Base-by-base conservation (phyloP, 2,329 filamentous ascomycete species). In the Arthrobotrys pseudoclavata region DNA sequence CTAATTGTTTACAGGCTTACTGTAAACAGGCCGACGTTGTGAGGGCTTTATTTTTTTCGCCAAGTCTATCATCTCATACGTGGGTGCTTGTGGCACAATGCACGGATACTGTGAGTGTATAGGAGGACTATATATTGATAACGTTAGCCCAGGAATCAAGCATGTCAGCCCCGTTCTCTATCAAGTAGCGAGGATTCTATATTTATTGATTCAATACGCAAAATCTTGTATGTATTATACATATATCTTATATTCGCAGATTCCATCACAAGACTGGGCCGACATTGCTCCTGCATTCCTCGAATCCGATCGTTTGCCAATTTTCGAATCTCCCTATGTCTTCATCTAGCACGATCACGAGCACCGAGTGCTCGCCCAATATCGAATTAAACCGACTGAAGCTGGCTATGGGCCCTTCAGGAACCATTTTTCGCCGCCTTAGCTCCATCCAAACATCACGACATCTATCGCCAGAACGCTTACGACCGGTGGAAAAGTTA, bases 351-450 rank as follows among this genome's bases (percentile, higher is more conserved):
- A 26, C 61, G 10, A 40, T 31, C 3, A 48, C 55, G 34, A 68
- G 63, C 52, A 42, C 53, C 55, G 70, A 75, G 34, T 68, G 62
- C 55, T 66, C 53, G 10, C 37, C 63, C 52, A 37, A 9, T 20
- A 18, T 34, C n/a, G 45, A 68, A 12, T 24, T 61, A 7, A 9
- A 1, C 1, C 42, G 4, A 18, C 12, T 75, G 29, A 18, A 31
- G n/a, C n/a, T 75, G 15, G 63, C 45, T 20, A 75, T 75, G 70
- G 55, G 47, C 26, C 69, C 69, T 10, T 61, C 69, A 13, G 26
- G 37, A 29, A 29, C 61, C 12, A 52, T 74, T 31, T 9, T 63
- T 22, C 69, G 52, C 12, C 53, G 53, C 9, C 40, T 67, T 9
- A 31, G 53, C 45, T 45, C 55, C 9, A 47, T 75, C 12, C 31